phyloP scores from a whole-genome alignment of 352 stramenopile species.

The Hyaloperonospora arabidopsidis region DNA sequence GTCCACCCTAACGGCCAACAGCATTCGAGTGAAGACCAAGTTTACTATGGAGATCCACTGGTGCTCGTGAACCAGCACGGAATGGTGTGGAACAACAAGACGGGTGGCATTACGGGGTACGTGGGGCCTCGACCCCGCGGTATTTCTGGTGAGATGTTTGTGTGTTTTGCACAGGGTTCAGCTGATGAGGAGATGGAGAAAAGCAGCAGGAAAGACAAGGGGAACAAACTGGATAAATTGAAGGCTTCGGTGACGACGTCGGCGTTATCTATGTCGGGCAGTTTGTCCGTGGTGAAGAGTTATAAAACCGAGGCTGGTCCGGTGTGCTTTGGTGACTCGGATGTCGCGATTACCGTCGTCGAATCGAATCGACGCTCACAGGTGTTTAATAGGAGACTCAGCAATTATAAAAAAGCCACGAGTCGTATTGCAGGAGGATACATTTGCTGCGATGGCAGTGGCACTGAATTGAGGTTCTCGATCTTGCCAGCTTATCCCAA shows the following conservation, averaged over 20 bases:
- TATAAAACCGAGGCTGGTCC: constrained; percentile 15
- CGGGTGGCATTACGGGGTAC: constrained; percentile 79
- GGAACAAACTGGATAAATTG: constrained; percentile 14
- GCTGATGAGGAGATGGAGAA: constrained; percentile 15
- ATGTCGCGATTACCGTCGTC: constrained; percentile 65
- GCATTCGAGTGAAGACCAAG: constrained; percentile 33
- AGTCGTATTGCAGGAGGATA: constrained; percentile 71
- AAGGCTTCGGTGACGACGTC: constrained; percentile 2
- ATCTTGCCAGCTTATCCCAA: constrained; percentile 53
- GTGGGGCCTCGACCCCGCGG: constrained; percentile 59
- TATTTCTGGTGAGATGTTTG: constrained; percentile 69
- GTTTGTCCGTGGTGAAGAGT: constrained; percentile 16
- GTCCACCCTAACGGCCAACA: constrained; percentile 52
- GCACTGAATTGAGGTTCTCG: constrained; percentile 56
- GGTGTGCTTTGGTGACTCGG: constrained; percentile 59
- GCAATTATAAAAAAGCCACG: constrained; percentile 84
- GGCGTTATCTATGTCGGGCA: constrained; percentile 15
- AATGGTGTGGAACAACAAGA: constrained; percentile 87
- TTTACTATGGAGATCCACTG: constrained; percentile 66
- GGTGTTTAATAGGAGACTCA: constrained; percentile 80
- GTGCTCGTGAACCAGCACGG: constrained; percentile 81
- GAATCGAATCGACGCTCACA: constrained; percentile 79
- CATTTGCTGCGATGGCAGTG: constrained; percentile 84
- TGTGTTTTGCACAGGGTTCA: constrained; percentile 43
- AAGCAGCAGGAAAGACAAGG: constrained; percentile 22